These are phyloP conservation scores for Didymosphaeria variabile DNA, from an alignment of 2,329 filamentous ascomycete species.

Conservation along the genomic window DNA sequence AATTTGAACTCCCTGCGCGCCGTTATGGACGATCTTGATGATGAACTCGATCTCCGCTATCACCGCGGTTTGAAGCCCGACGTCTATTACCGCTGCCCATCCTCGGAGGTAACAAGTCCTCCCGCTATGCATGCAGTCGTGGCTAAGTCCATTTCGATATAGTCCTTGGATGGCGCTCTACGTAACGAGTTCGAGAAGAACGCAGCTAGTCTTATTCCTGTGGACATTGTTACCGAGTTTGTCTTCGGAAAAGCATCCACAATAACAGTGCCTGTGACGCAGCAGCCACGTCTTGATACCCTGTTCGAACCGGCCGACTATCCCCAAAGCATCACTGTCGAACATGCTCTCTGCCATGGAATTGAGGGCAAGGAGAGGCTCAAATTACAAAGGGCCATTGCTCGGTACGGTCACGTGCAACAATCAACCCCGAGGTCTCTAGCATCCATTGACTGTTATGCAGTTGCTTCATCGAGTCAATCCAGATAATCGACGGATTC, in stretches of 20 bases:
- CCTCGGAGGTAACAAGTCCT: conserved; percentile 33
- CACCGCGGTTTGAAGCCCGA: conserved; percentile 40
- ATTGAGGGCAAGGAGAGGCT: conserved; percentile 39
- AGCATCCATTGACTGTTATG: conserved; percentile 13
- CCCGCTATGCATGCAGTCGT: conserved; percentile 13
- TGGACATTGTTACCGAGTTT: conserved; percentile 44
- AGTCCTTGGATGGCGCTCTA: conserved; percentile 41
- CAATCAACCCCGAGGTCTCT: neutral
- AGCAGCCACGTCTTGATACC: conserved; percentile 35
- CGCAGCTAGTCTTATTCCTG: conserved; percentile 39
- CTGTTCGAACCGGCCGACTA: conserved; percentile 40
- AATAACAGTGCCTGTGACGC: conserved; percentile 40
- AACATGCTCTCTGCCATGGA: conserved; percentile 37
- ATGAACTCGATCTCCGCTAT: conserved; percentile 42
- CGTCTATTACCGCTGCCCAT: conserved; percentile 45
- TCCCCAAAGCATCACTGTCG: conserved; percentile 40
- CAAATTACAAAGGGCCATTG: conserved; percentile 40
- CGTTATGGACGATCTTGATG: conserved; percentile 42
- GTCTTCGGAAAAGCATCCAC: conserved; percentile 41
- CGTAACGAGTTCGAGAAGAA: conserved; percentile 41
- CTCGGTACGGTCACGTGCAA: conserved; percentile 27
- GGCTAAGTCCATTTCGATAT: conserved; percentile 26
- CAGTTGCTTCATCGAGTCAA: conserved; percentile 40
- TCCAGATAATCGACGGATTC: conserved; percentile 46
- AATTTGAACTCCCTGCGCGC: conserved; percentile 3